These are phyloP conservation scores for Arxiozyma bovina DNA, from an alignment of 1,139 yeast genomes.

Conservation along the genomic window DNA sequence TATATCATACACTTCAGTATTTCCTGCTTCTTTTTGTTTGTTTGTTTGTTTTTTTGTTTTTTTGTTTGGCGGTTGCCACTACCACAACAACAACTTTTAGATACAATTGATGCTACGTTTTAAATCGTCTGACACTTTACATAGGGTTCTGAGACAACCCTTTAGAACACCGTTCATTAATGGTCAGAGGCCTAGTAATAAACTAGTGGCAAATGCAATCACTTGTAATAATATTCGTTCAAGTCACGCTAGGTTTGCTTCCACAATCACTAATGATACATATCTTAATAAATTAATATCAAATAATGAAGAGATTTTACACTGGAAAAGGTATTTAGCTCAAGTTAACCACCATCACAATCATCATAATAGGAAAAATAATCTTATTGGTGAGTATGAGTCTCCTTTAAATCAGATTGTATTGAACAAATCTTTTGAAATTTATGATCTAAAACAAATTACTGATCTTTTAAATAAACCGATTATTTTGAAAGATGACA, in stretches of 20 bases:
- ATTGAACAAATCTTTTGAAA: neutral
- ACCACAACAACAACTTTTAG: neutral
- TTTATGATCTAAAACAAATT: neutral
- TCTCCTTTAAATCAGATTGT: neutral
- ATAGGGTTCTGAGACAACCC: neutral
- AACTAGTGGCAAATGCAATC: neutral
- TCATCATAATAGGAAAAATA: neutral
- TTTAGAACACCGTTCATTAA: neutral
- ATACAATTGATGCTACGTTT: neutral
- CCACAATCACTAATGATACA: neutral
- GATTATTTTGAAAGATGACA: neutral
- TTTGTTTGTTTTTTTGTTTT: neutral
- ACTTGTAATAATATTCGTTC: neutral
- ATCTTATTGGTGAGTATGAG: no score
- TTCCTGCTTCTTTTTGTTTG: no score
- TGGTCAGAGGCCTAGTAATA: neutral
- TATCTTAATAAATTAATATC: neutral
- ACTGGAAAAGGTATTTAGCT: slow-evolving; percentile 2
- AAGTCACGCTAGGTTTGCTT: neutral
- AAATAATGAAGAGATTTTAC: slow-evolving; percentile 1
- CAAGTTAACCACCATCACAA: neutral
- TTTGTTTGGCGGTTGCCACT: neutral
- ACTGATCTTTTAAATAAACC: neutral
- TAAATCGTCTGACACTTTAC: neutral
- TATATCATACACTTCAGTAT: neutral